A percentile compares a stretch with the other conserved stretches of the same genome.
Conservation (phyloP, 176 grass and related monocot species). For the Triticum turgidum region DNA sequence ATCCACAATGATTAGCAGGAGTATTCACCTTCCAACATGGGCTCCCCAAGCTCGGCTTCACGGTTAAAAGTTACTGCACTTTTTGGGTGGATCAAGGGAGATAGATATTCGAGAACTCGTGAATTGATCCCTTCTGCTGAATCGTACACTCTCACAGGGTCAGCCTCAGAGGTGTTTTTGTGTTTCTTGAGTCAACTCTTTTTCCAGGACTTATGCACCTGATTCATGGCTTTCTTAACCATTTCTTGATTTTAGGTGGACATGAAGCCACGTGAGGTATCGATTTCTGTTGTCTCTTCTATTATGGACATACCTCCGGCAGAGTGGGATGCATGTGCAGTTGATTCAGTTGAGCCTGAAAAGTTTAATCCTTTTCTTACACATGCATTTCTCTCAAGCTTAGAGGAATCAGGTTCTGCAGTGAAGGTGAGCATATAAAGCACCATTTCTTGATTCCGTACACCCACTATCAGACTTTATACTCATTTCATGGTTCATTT, state of each 20-base stretch:
- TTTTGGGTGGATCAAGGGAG: conserved; percentile 62
- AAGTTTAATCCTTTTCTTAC: conserved; percentile 85
- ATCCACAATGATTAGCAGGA: conserved; percentile 34
- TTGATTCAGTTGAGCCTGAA: conserved; percentile 54
- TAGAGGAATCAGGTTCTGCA: conserved; percentile 87
- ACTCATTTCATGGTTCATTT: not conserved
- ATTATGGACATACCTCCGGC: conserved; percentile 69
- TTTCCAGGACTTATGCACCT: conserved; percentile 13
- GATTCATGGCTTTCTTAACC: conserved; percentile 32
- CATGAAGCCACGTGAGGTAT: conserved; percentile 49
- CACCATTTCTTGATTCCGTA: conserved; percentile 8
- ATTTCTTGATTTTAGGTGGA: conserved; percentile 44
- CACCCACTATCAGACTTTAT: not conserved
- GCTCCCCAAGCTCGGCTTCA: conserved; percentile 9
- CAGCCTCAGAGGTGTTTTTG: conserved; percentile 69
- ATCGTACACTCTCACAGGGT: conserved; percentile 57
- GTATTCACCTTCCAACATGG: not conserved
- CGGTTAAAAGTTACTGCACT: conserved; percentile 58
- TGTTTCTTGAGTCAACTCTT: conserved; percentile 31
- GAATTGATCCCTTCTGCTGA: conserved; percentile 64
- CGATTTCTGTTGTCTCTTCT: conserved; percentile 65
- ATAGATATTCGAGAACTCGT: conserved; percentile 23
- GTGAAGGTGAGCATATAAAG: conserved; percentile 54
- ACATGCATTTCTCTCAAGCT: conserved; percentile 89
- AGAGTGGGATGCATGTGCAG: conserved; percentile 87